These are phyloP conservation scores for Artemisia princeps DNA, from an alignment of 140 eudicot genomes.

Conservation along the genomic window DNA sequence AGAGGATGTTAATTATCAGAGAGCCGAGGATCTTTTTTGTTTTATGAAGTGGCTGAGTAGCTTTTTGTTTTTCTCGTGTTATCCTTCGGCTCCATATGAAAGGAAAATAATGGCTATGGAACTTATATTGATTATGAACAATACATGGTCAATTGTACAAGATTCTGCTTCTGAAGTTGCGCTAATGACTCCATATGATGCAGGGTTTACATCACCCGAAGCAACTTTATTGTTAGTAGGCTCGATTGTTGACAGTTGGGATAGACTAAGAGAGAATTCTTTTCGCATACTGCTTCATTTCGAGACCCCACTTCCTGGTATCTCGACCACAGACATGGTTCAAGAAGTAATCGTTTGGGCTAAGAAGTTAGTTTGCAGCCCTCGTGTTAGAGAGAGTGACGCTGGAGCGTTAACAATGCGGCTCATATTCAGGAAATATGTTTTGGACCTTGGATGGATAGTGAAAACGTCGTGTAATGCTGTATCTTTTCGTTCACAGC, in stretches of 20 bases:
- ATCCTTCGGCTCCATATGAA: conserved; percentile 99
- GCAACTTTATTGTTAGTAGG: conserved; percentile 77
- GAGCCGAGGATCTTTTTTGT: conserved; percentile 61
- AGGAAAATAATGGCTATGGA: conserved; percentile 96
- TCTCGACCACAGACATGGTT: conserved; percentile 47
- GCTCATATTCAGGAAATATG: conserved; percentile 78
- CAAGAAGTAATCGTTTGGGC: conserved; percentile 75
- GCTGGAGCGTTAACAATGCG: conserved; percentile 92
- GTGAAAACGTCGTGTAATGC: conserved; percentile 41
- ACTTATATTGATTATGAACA: conserved; percentile 67
- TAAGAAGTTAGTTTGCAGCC: conserved; percentile 76
- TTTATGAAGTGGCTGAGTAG: conserved; percentile 86
- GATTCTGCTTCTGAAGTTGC: conserved; percentile 34
- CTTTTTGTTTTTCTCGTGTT: conserved; percentile 77
- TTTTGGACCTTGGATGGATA: conserved; percentile 73
- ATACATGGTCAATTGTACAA: conserved; percentile 55
- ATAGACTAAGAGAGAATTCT: conserved; percentile 75
- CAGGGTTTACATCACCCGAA: conserved; percentile 56
- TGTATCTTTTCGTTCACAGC: conserved; percentile 29
- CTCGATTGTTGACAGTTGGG: conserved; percentile 97
- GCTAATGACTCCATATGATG: conserved; percentile 60
- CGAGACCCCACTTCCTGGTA: conserved; percentile 93
- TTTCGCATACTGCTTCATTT: conserved; percentile 66
- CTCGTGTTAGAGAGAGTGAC: conserved; percentile 99
- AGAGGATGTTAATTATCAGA: conserved; percentile 25